Evolutionary conservation across 2,329 filamentous ascomycete genomes (phyloP).

Genomic region (Lecanicillium sp.): DNA sequence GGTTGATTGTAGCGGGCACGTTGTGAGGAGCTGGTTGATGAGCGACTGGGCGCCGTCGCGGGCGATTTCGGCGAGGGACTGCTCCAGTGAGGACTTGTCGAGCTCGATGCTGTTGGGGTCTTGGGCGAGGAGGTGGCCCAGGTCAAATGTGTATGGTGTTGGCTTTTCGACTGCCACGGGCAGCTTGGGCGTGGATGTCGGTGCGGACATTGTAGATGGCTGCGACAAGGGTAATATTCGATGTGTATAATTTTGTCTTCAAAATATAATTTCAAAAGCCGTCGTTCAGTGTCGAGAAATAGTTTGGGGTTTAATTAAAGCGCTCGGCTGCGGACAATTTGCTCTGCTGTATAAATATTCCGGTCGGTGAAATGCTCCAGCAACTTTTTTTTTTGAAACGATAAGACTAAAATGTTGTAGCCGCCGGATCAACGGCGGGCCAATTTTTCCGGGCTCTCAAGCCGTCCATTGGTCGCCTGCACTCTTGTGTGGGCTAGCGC

Average conservation of each 20-base stretch:
- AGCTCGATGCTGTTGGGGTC: conserved; percentile 76
- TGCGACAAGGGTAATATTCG: not conserved
- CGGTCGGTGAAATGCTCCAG: too few species aligned
- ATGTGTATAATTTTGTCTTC: not conserved
- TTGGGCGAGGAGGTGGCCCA: conserved; percentile 76
- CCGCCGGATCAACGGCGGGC: conserved; percentile 5
- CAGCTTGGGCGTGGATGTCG: conserved; percentile 37
- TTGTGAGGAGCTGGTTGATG: conserved; percentile 88
- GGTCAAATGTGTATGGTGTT: conserved; percentile 86
- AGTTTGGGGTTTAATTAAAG: not conserved
- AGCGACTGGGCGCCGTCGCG: conserved; percentile 87
- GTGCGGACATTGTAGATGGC: conserved; percentile 26
- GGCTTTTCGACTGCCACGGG: conserved; percentile 67
- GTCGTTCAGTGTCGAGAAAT: too few species aligned
- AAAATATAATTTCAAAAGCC: not conserved
- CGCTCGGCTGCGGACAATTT: too few species aligned
- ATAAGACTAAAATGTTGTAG: conserved; percentile 2
- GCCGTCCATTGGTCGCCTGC: not conserved
- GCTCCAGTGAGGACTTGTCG: conserved; percentile 48
- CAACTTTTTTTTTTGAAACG: conserved; percentile 7
- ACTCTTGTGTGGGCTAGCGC: not conserved
- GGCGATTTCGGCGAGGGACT: conserved; percentile 62
- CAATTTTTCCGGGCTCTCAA: conserved; percentile 2
- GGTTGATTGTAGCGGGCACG: conserved; percentile 69
- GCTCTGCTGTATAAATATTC: too few species aligned